Percentiles rank a stretch among this genome's conserved stretches.
Conservation (phyloP, 2,329 filamentous ascomycete species). For the Epichloe aotearoae region DNA sequence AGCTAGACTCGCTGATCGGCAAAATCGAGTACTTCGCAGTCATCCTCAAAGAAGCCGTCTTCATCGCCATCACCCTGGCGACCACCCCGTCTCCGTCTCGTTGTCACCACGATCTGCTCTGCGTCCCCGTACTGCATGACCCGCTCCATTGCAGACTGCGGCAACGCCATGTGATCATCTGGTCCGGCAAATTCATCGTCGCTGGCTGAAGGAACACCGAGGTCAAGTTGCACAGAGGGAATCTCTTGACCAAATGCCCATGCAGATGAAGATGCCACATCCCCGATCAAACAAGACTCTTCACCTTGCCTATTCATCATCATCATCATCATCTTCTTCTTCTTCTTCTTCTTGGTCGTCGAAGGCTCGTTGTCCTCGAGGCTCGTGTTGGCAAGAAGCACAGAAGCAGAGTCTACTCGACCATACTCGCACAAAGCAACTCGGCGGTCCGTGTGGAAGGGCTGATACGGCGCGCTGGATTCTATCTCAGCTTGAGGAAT, state of each 20-base stretch:
- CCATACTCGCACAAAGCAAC: constrained; percentile 63
- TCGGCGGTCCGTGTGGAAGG: constrained; percentile 83
- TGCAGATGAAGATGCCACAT: constrained; percentile 12
- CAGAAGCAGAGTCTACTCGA: constrained; percentile 21
- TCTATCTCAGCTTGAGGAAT: constrained; percentile 79
- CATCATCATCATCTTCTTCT: too few species aligned
- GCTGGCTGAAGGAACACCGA: constrained; percentile 30
- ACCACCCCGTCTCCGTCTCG: constrained; percentile 50
- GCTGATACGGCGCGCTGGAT: constrained; percentile 88
- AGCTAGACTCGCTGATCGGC: constrained; percentile 52
- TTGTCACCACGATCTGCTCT: constrained; percentile 73
- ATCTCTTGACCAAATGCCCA: constrained; percentile 52
- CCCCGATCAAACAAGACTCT: not conserved
- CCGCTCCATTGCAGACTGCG: constrained; percentile 50
- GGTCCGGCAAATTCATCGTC: constrained; percentile 40
- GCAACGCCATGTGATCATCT: constrained; percentile 46
- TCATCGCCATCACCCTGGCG: constrained; percentile 41
- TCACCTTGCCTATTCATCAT: constrained; percentile 7
- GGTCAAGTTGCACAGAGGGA: constrained; percentile 35
- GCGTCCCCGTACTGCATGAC: constrained; percentile 48
- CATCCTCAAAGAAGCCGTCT: constrained; percentile 81
- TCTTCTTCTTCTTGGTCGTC: constrained; percentile 24
- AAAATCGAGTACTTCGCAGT: constrained; percentile 85
- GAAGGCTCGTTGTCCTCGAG: constrained; percentile 26
- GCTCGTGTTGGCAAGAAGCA: constrained; percentile 26